Conservation (phyloP, 495 filamentous ascomycete species). For the Baudoinia panamericana region DNA sequence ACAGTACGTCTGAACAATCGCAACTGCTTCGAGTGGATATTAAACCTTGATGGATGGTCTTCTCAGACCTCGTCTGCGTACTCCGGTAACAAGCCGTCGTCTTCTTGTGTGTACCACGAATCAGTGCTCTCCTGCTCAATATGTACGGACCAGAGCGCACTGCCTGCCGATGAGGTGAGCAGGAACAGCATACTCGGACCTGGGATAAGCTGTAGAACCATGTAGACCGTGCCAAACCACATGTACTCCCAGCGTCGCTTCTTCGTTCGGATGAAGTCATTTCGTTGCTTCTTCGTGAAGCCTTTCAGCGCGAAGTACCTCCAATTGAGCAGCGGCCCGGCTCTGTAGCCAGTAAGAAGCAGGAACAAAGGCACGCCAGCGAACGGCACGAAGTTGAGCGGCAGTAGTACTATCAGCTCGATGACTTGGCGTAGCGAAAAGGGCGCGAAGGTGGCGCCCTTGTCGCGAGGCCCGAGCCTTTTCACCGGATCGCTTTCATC, state of each 20-base stretch:
- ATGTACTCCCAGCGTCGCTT: slow-evolving; percentile 46
- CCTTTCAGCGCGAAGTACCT: slow-evolving; percentile 49
- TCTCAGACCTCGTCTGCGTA: slow-evolving; percentile 15
- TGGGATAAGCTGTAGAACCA: slow-evolving; percentile 50
- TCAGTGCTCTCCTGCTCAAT: slow-evolving; percentile 35
- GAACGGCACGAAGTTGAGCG: slow-evolving; percentile 52
- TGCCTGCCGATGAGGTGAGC: slow-evolving; percentile 49
- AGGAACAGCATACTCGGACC: slow-evolving; percentile 54
- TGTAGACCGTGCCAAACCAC: slow-evolving; percentile 50
- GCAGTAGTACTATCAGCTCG: slow-evolving; percentile 38
- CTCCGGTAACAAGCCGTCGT: slow-evolving; percentile 5
- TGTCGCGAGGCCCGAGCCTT: slow-evolving; percentile 46
- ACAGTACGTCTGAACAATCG: too few relatives aligned
- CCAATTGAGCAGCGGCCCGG: slow-evolving; percentile 54
- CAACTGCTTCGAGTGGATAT: too few relatives aligned
- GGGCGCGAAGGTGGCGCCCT: slow-evolving; percentile 46
- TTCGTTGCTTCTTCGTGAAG: slow-evolving; percentile 45
- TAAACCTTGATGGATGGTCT: too few relatives aligned
- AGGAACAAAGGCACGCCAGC: slow-evolving; percentile 52
- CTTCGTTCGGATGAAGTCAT: slow-evolving; percentile 35
- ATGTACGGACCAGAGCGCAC: slow-evolving; percentile 48
- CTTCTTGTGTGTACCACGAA: background rate
- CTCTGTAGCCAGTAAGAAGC: slow-evolving; percentile 48
- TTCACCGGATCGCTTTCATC: slow-evolving; percentile 36
- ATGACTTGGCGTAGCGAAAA: slow-evolving; percentile 38